These are phyloP conservation scores for Cryptomeria japonica DNA, from an alignment of 75 land plant species.

Conservation along the genomic window DNA sequence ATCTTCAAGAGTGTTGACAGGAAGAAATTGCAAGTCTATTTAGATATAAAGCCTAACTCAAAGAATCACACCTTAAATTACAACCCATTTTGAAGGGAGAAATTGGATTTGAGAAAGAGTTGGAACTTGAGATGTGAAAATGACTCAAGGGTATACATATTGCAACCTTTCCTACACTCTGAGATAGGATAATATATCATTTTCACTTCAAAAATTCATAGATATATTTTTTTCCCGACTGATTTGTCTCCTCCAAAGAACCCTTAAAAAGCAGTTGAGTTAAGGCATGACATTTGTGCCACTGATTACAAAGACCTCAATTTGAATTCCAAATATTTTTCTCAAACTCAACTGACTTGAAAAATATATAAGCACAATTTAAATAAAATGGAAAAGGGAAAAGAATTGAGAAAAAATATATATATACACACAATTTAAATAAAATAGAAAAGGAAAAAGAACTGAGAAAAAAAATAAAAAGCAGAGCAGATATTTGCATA, in stretches of 20 bases:
- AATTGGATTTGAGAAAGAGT: too few species aligned
- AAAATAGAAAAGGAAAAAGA: neutral
- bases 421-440: neutral
- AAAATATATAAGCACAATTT: neutral
- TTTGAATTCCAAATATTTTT: neutral
- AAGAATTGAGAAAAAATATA: too few species aligned
- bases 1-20: too few species aligned
- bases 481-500: slow-evolving; percentile 8
- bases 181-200: neutral
- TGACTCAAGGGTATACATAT: too few species aligned
- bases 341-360: neutral
- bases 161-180: too few species aligned
- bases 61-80: too few species aligned
- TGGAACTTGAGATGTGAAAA: neutral
- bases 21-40: too few species aligned
- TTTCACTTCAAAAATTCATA: neutral
- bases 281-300: neutral
- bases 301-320: neutral
- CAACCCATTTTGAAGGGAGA: too few species aligned
- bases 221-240: neutral
- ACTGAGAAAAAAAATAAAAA: neutral
- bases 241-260: neutral
- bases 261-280: neutral
- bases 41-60: too few species aligned
- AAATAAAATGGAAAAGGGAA: too few species aligned